Conservation (phyloP, 495 filamentous ascomycete genomes). For the Neurospora sp. region DNA sequence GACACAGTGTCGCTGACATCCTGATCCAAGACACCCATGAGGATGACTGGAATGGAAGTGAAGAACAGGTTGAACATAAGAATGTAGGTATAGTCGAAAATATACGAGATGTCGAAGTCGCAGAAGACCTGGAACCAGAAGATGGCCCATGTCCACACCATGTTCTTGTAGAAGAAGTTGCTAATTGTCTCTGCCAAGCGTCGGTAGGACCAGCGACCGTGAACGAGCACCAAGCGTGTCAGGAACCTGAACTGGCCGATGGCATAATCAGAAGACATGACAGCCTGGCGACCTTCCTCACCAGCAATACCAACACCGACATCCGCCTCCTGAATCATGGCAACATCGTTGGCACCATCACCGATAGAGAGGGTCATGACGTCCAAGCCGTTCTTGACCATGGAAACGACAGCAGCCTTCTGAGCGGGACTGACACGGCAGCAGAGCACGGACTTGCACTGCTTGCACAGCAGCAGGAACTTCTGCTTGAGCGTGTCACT, state of each 20-base stretch:
- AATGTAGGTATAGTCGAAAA: constrained; percentile 97
- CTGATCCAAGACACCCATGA: constrained; percentile 96
- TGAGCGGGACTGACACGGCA: constrained; percentile 96
- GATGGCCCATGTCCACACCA: constrained; percentile 94
- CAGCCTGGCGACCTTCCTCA: constrained; percentile 91
- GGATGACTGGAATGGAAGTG: constrained; percentile 87
- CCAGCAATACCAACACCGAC: constrained; percentile 97
- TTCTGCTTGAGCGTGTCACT: constrained; percentile 74
- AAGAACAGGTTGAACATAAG: constrained; percentile 94
- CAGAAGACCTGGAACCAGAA: constrained; percentile 98
- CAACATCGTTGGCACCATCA: constrained; percentile 97
- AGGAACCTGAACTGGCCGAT: constrained; percentile 97
- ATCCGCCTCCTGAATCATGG: constrained; percentile 99
- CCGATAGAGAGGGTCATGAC: constrained; percentile 96
- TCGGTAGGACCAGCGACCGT: constrained; percentile 94
- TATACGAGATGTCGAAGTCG: constrained; percentile 90
- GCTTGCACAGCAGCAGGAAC: constrained; percentile 92
- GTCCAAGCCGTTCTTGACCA: constrained; percentile 87
- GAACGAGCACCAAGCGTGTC: constrained; percentile 82
- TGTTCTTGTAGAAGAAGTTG: constrained; percentile 99
- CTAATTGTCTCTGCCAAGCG: constrained; percentile 87
- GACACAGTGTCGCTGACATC: constrained; percentile 93
- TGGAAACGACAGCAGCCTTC: constrained; percentile 91
- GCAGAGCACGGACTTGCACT: constrained; percentile 93
- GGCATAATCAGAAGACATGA: constrained; percentile 98